Evolutionary conservation across 192 early-diverging fungal genomes (phyloP).

Genomic region (Coemansia sp.): DNA sequence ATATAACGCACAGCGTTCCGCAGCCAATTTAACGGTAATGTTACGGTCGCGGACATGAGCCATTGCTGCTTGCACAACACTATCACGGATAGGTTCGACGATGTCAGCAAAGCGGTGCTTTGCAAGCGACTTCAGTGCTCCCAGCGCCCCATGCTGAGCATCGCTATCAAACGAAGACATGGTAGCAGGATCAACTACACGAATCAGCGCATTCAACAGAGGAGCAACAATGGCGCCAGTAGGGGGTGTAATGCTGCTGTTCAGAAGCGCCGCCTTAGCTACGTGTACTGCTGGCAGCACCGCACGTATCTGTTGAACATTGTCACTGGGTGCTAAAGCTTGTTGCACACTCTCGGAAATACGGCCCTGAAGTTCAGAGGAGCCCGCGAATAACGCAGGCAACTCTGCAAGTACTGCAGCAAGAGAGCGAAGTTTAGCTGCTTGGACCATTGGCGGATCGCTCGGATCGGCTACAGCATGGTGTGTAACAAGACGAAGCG

Average conservation of each 20-base stretch:
- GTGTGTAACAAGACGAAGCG: constrained; percentile 19
- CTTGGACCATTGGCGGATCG: constrained; percentile 44
- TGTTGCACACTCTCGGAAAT: constrained; percentile 61
- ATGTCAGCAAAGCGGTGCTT: constrained; percentile 51
- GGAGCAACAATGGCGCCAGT: neutral
- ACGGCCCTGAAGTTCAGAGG: constrained; percentile 59
- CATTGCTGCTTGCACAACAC: constrained; percentile 68
- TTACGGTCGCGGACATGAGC: constrained; percentile 73
- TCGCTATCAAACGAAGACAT: constrained; percentile 33
- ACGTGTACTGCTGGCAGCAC: constrained; percentile 31
- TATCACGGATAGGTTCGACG: constrained; percentile 53
- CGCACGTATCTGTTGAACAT: constrained; percentile 25
- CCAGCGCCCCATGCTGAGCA: constrained; percentile 56
- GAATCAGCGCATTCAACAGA: constrained; percentile 25
- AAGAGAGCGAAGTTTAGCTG: constrained; percentile 72
- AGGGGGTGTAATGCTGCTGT: neutral
- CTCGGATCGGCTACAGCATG: constrained; percentile 11
- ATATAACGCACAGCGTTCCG: constrained; percentile 77
- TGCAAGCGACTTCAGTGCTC: constrained; percentile 58
- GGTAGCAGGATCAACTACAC: constrained; percentile 20
- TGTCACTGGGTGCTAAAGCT: constrained; percentile 53
- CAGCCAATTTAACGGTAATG: constrained; percentile 80
- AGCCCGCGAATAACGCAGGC: constrained; percentile 57
- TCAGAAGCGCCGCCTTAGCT: constrained; percentile 30
- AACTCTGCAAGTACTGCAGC: constrained; percentile 66